Evolutionary conservation across 495 filamentous ascomycete genomes (phyloP).

Genomic region (Neurospora sp.): DNA sequence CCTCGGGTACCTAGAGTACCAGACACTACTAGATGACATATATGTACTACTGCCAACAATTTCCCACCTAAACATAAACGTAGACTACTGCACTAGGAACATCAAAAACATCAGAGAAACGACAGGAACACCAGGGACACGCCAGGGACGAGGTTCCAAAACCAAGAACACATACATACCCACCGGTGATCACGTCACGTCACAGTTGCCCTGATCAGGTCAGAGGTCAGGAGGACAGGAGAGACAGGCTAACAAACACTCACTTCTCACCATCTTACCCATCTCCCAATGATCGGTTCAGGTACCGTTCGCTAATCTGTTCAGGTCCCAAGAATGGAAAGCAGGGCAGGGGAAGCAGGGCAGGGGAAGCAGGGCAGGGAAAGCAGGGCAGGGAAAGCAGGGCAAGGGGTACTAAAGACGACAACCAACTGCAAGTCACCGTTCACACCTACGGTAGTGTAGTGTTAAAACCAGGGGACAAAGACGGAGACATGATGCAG

Average conservation of each 20-base stretch:
- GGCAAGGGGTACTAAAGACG: background rate
- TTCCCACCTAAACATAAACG: background rate
- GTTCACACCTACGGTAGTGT: background rate
- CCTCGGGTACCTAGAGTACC: no score
- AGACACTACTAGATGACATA: background rate
- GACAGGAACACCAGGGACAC: background rate
- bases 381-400: background rate
- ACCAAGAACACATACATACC: background rate
- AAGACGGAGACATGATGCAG: background rate
- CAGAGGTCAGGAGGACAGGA: background rate
- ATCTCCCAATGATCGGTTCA: background rate
- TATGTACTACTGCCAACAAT: background rate
- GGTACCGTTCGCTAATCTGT: background rate
- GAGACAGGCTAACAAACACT: background rate
- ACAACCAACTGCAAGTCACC: background rate
- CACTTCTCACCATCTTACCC: background rate
- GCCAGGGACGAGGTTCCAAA: background rate
- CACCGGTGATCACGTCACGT: background rate
- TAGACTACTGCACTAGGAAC: background rate
- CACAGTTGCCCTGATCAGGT: background rate
- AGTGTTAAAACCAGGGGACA: background rate
- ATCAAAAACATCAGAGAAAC: background rate
- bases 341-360: background rate
- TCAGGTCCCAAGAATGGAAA: background rate
- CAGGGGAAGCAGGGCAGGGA: background rate